phyloP scores from a whole-genome alignment of 371 early-diverging fungal genomes.

The Smittium culicis region DNA sequence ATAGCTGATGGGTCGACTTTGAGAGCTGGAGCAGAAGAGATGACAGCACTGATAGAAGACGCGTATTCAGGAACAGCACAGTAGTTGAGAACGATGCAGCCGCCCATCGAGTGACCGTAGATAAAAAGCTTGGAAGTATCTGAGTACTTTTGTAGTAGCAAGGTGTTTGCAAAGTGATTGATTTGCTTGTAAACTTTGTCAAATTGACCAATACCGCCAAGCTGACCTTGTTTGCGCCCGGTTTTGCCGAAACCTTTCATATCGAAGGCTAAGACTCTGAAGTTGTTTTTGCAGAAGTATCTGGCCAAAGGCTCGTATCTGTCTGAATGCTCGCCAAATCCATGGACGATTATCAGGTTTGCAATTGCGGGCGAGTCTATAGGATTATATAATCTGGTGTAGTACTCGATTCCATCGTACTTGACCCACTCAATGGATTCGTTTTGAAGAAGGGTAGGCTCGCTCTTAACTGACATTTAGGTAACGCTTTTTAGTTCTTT shows the following conservation, averaged over 20 bases:
- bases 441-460: not conserved
- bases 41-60: slow-evolving; percentile 22
- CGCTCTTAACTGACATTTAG: not conserved
- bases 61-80: slow-evolving; percentile 8
- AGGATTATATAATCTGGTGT: slow-evolving; percentile 21
- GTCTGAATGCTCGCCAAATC: slow-evolving; percentile 33
- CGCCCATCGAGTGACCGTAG: slow-evolving; percentile 36
- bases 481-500: not conserved
- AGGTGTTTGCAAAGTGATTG: slow-evolving; percentile 11
- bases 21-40: slow-evolving; percentile 30
- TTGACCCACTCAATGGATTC: slow-evolving; percentile 24
- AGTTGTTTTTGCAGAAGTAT: slow-evolving; percentile 21
- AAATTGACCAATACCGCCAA: slow-evolving; percentile 25
- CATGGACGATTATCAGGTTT: slow-evolving; percentile 29
- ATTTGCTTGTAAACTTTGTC: slow-evolving; percentile 18
- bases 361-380: slow-evolving; percentile 12
- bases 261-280: slow-evolving; percentile 28
- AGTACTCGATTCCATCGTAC: slow-evolving; percentile 16
- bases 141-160: not conserved
- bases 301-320: slow-evolving; percentile 27
- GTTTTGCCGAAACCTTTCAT: slow-evolving; percentile 36
- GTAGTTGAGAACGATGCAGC: slow-evolving; percentile 25
- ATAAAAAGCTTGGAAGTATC: slow-evolving; percentile 25
- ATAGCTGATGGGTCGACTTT: slow-evolving; percentile 15
- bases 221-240: slow-evolving; percentile 17